Evolutionary conservation across 2,329 filamentous ascomycete genomes (phyloP).

Genomic region (Fusarium denticulatum): DNA sequence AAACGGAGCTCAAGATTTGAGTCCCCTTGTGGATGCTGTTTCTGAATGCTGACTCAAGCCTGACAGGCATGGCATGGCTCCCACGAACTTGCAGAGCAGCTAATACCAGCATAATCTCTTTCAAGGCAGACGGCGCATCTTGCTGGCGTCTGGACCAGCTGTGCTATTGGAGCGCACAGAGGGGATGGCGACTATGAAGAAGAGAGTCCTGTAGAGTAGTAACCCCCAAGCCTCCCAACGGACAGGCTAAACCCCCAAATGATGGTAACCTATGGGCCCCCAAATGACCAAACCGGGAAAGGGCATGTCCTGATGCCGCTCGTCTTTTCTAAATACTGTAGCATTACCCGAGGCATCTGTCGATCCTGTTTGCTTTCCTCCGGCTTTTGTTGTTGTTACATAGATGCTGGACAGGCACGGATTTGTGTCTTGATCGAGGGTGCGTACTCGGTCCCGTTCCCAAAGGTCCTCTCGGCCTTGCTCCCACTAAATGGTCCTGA

Average conservation of each 20-base stretch:
- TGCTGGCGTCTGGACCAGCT: slow-evolving; percentile 31
- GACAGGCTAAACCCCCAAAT: slow-evolving; percentile 35
- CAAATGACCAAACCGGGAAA: slow-evolving; percentile 42
- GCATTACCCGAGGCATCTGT: slow-evolving; percentile 34
- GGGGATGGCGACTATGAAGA: slow-evolving; percentile 18
- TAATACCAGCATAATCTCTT: slow-evolving; percentile 16
- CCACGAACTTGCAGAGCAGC: slow-evolving; percentile 2
- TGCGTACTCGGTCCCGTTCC: slow-evolving; percentile 17
- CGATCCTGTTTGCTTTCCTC: slow-evolving; percentile 32
- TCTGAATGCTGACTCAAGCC: slow-evolving; percentile 34
- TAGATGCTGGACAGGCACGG: slow-evolving; percentile 14
- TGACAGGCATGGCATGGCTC: slow-evolving; percentile 22
- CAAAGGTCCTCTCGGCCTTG: neutral
- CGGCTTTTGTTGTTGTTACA: slow-evolving; percentile 17
- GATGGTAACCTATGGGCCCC: slow-evolving; percentile 27
- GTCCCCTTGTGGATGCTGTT: slow-evolving; percentile 35
- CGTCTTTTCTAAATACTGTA: slow-evolving; percentile 11
- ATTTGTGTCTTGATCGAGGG: slow-evolving; percentile 24
- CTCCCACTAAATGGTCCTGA: slow-evolving; percentile 10
- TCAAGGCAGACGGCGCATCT: slow-evolving; percentile 19
- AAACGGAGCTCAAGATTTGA: slow-evolving; percentile 39
- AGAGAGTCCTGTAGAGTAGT: slow-evolving; percentile 8
- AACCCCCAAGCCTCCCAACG: slow-evolving; percentile 33
- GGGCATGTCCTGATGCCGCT: slow-evolving; percentile 33
- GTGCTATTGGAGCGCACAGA: slow-evolving; percentile 37